Evolutionary conservation across 306 rosid species (phyloP), one percentile per base, ranked within the genome.

Genomic region (Cercis canadensis): DNA sequence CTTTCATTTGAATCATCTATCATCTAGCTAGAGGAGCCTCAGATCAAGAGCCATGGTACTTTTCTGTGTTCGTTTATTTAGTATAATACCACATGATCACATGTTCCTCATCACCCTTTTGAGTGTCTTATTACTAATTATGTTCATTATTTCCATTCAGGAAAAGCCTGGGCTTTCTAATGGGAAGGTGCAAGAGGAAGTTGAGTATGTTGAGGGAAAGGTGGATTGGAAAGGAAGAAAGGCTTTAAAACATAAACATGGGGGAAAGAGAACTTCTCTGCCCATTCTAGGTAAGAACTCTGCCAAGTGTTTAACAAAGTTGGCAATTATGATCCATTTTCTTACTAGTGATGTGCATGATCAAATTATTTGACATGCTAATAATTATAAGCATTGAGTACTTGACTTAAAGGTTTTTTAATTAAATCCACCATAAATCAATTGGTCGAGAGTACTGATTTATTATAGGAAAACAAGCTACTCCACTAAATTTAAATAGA

Each of bases 221-320:
- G 89, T 88, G 73, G 98, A 93, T 58, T 93, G 98, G 98, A 90
- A 87, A 80, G 97, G 97, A 87, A 93, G 92, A 68, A 32, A 62
- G 15, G 98, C 92, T 76, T 46, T 82, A 40, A 90, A 80, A 53
- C 12, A 81, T 74, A 79, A 82, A 65, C 96, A 93, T 81, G 98
- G 98, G 5, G 98, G 98, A 29, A 53, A 69, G 62, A 75, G 14
- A 79, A 70, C 83, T 57, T 51, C 90, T 58, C 11, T 79, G 33
- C 80, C 87, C 75, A 74, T 88, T 72, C 76, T 90, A 64, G 86
- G 96, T 87, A 81, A 37, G 10, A 37, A 37, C 3, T 37, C 43
- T 37, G 4, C 29, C 29, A 24, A 24, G 1, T 24, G 29, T 24
- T 24, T 24, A 24, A 3, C 29, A 24, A 24, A 24, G 3, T 24